phyloP scores from a whole-genome alignment of 2,329 filamentous ascomycete species.

The Penicillium sp. region DNA sequence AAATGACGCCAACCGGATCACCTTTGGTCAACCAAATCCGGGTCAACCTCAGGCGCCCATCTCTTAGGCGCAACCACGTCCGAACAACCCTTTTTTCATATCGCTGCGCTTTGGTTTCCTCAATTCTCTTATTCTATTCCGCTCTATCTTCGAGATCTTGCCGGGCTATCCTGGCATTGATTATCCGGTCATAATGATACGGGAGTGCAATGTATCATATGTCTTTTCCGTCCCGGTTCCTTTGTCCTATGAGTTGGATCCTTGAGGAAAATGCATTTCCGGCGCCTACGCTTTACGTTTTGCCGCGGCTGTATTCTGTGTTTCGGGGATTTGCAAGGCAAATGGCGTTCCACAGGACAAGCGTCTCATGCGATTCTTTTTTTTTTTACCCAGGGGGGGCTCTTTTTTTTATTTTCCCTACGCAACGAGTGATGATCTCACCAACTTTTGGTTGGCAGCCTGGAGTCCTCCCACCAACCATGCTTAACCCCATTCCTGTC shows the following conservation, averaged over 20 bases:
- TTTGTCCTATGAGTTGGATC: constrained; percentile 5
- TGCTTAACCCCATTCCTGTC: neutral
- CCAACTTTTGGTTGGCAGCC: neutral
- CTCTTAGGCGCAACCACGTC: constrained; percentile 20
- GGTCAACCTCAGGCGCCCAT: constrained; percentile 33
- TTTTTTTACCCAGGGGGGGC: constrained; percentile 4
- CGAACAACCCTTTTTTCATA: neutral
- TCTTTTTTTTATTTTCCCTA: neutral
- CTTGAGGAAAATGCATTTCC: constrained; percentile 16
- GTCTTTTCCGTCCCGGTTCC: constrained; percentile 12
- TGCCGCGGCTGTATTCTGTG: constrained; percentile 6
- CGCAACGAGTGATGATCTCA: constrained; percentile 8
- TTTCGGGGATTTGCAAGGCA: constrained; percentile 14
- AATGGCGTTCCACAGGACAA: constrained; percentile 19
- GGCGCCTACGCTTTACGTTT: constrained; percentile 13
- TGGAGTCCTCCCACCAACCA: neutral
- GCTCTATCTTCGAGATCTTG: neutral
- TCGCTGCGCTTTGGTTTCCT: neutral
- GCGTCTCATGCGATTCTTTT: neutral
- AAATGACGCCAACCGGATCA: constrained; percentile 31
- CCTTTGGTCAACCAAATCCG: constrained; percentile 28
- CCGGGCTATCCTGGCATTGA: constrained; percentile 6
- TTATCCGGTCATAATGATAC: constrained; percentile 20
- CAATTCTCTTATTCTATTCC: neutral
- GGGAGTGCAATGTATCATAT: constrained; percentile 32